A percentile compares a stretch with the other conserved stretches of the same genome.
Conservation (phyloP, 2,329 filamentous ascomycete species). For the Paecilomyces formosus region DNA sequence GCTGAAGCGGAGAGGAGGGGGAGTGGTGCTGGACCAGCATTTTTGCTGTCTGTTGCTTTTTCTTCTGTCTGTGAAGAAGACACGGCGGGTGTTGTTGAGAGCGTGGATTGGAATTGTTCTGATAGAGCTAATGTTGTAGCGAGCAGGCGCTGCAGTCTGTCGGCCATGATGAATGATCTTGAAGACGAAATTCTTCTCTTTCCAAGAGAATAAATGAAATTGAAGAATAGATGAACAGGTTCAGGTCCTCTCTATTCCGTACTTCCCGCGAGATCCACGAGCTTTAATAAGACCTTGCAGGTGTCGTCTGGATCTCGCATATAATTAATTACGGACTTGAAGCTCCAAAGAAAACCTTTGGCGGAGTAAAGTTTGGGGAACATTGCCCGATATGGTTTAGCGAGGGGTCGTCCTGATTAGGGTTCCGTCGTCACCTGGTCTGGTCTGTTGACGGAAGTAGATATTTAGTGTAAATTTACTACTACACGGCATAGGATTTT, state of each 20-base stretch:
- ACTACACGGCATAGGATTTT: too few species aligned
- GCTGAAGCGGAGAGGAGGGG: constrained; percentile 64
- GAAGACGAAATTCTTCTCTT: too few species aligned
- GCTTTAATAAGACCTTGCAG: not conserved
- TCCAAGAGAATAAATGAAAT: too few species aligned
- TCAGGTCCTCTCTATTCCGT: not conserved
- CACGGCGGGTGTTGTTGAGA: constrained; percentile 15
- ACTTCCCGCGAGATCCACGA: not conserved
- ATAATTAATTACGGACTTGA: not conserved
- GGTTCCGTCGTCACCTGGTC: constrained; percentile 22
- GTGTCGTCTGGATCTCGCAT: not conserved
- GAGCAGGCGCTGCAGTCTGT: constrained; percentile 23
- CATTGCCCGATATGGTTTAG: not conserved
- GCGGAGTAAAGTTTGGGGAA: constrained; percentile 1
- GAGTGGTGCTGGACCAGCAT: constrained; percentile 36
- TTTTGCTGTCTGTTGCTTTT: not conserved
- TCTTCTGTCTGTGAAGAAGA: constrained; percentile 3
- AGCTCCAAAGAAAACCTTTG: not conserved
- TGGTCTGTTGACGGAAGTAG: constrained; percentile 1
- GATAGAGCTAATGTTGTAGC: constrained; percentile 29
- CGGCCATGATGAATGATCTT: constrained; percentile 17
- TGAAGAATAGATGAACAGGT: too few species aligned
- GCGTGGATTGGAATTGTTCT: constrained; percentile 30
- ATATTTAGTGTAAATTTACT: not conserved
- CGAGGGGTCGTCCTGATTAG: constrained; percentile 16